Evolutionary conservation across 2,329 filamentous ascomycete species (phyloP).

Genomic region (Aciculosporium take): DNA sequence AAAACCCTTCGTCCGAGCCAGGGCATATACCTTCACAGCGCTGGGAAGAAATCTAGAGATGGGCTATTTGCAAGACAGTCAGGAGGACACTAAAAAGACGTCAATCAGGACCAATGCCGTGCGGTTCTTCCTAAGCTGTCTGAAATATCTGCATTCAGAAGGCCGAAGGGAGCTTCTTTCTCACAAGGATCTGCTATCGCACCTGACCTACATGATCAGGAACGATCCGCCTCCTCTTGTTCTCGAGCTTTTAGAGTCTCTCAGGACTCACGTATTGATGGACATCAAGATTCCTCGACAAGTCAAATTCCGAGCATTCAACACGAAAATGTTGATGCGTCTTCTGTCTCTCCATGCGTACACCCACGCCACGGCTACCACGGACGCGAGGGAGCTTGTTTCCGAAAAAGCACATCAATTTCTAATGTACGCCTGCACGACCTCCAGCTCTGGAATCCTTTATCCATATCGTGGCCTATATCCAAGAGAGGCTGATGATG

Average conservation of each 20-base stretch:
- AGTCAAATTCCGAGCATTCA: constrained; percentile 63
- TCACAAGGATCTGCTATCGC: constrained; percentile 68
- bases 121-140: constrained; percentile 62
- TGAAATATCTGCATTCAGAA: constrained; percentile 63
- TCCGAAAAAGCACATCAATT: constrained; percentile 61
- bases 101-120: constrained; percentile 74
- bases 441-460: constrained; percentile 56
- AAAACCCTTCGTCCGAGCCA: constrained; percentile 59
- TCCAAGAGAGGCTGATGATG: constrained; percentile 51
- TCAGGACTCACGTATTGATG: constrained; percentile 58
- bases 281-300: constrained; percentile 61
- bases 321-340: constrained; percentile 55
- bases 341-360: constrained; percentile 60
- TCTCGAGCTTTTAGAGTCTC: constrained; percentile 54
- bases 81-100: constrained; percentile 54
- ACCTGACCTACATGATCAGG: constrained; percentile 64
- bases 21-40: constrained; percentile 66
- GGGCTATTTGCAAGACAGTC: constrained; percentile 38
- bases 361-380: constrained; percentile 28
- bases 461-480: constrained; percentile 74
- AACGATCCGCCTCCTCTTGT: constrained; percentile 66
- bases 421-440: constrained; percentile 61
- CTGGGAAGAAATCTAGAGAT: constrained; percentile 69
- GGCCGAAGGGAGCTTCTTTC: constrained; percentile 70
- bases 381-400: constrained; percentile 35